phyloP scores from a whole-genome alignment of 148 eudicot species.

The Fagopyrum tataricum region DNA sequence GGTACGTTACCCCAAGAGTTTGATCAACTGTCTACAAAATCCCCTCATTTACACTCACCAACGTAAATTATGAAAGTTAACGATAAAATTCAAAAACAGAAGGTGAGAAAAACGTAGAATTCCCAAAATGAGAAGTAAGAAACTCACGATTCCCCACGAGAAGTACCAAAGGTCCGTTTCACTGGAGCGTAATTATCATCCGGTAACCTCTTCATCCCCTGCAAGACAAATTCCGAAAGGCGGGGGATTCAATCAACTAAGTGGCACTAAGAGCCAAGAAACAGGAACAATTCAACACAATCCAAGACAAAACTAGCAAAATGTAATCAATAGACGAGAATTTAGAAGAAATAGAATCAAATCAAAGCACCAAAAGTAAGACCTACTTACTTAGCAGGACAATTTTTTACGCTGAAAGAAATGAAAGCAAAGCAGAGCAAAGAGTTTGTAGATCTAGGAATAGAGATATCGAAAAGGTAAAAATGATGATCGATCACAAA shows the following conservation, averaged over 20 bases:
- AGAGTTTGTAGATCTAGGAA: conserved; percentile 1
- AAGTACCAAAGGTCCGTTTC: conserved; percentile 61
- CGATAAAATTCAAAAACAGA: conserved; percentile 9
- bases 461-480: background rate
- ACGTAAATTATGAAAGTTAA: background rate
- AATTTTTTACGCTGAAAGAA: background rate
- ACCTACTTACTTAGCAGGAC: background rate
- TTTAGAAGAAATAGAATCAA: background rate
- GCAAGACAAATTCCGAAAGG: background rate
- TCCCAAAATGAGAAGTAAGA: background rate
- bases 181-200: conserved; percentile 58
- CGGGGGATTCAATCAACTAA: background rate
- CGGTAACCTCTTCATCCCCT: conserved; percentile 68
- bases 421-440: conserved; percentile 1
- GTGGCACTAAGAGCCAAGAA: background rate
- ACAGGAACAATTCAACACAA: background rate
- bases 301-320: background rate
- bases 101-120: background rate
- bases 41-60: background rate
- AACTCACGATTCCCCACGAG: conserved; percentile 78
- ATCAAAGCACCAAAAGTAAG: background rate
- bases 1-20: background rate
- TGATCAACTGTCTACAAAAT: background rate
- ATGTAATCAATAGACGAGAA: background rate
- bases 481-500: background rate